A percentile compares a stretch with the other conserved stretches of the same genome.
Evolutionary conservation across 805 yeast genomes (phyloP).

Genomic region (Yamadazyma endophytica): DNA sequence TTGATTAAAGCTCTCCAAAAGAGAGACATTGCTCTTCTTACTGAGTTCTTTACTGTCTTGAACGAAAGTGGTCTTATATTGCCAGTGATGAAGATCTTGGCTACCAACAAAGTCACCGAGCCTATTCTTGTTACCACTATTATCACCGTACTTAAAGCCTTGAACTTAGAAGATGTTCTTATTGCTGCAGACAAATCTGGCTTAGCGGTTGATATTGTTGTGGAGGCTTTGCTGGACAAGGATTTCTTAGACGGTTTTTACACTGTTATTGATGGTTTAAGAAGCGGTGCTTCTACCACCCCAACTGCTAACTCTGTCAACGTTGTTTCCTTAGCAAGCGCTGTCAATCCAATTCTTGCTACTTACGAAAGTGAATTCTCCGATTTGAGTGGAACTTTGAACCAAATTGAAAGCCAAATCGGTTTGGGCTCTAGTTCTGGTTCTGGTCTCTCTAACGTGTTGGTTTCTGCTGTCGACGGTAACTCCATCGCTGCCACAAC

Average conservation of each 20-base stretch:
- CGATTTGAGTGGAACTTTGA: no score
- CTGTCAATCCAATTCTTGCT: slow-evolving; percentile 7
- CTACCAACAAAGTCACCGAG: slow-evolving; percentile 20
- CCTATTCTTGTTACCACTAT: slow-evolving; percentile 19
- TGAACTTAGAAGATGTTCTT: slow-evolving; percentile 18
- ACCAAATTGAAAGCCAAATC: slow-evolving; percentile 4
- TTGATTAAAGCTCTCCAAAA: slow-evolving; percentile 6
- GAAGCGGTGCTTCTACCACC: slow-evolving; percentile 10
- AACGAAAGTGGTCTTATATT: slow-evolving; percentile 20
- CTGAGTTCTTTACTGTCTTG: slow-evolving; percentile 17
- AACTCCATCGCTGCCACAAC: slow-evolving; percentile 5
- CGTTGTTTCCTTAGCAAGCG: slow-evolving; percentile 8
- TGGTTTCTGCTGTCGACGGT: slow-evolving; percentile 4
- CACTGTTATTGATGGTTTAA: slow-evolving; percentile 14
- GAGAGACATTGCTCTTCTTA: slow-evolving; percentile 18
- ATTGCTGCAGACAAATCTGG: slow-evolving; percentile 21
- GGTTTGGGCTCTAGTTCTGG: slow-evolving; percentile 8
- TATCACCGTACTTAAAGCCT: slow-evolving; percentile 18
- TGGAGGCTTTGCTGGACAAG: slow-evolving; percentile 12
- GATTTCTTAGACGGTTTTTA: slow-evolving; percentile 15
- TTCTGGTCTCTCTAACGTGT: slow-evolving; percentile 12
- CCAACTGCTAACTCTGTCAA: slow-evolving; percentile 8
- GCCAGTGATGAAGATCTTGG: slow-evolving; percentile 16
- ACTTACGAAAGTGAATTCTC: slow-evolving; percentile 6
- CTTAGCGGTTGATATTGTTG: slow-evolving; percentile 21